Evolutionary conservation across 176 grass and related monocot species (phyloP), one percentile per base, ranked within the genome.

Genomic region (Tillandsia leiboldiana): DNA sequence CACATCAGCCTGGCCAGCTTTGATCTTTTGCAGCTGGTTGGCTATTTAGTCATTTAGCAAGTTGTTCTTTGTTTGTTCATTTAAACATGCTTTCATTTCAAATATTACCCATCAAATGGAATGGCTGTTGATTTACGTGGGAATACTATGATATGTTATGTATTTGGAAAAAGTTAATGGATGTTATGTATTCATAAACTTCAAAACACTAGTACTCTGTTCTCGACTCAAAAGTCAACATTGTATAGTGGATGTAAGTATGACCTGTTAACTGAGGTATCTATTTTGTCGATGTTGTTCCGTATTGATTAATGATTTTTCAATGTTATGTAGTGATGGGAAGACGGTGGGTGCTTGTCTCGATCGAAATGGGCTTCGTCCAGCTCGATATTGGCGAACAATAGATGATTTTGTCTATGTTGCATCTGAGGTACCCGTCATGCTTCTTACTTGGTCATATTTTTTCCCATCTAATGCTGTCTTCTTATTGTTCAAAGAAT

Each of bases 321-420:
- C 62, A 11, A 61, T 84, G 72, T 78, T 78, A 66, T 78, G 62
- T 73, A 99, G 95, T 99, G 95, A 99, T 75, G 95, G 95, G 70
- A 94, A 75, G 66, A 99, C 90, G 23, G 95, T 99, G 23, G 95
- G 95, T 77, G 95, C 95, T 73, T 74, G 84, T 76, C 84, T 99
- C 74, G 95, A 99, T 84, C 88, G 95, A 75, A 99, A 99, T 88
- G 95, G 95, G 70, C 95, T 99, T 68, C 95, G 95, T 73, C 95
- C 95, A 74, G 95, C 95, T 80, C 85, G 95, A 69, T 99, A 99
- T 84, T 99, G 95, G 95, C 86, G 90, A 88, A 99, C 95, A 53
- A 78, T 70, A 17, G 95, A 99, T 82, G 94, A 87, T 80, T 82
- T 99, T 73, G 95, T 99, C 80, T 99, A 99, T 90, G 95, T 99